Evolutionary conservation across 768 basidiomycete genomes (phyloP), one percentile per base, ranked within the genome.

Genomic region (Suillus subluteus): DNA sequence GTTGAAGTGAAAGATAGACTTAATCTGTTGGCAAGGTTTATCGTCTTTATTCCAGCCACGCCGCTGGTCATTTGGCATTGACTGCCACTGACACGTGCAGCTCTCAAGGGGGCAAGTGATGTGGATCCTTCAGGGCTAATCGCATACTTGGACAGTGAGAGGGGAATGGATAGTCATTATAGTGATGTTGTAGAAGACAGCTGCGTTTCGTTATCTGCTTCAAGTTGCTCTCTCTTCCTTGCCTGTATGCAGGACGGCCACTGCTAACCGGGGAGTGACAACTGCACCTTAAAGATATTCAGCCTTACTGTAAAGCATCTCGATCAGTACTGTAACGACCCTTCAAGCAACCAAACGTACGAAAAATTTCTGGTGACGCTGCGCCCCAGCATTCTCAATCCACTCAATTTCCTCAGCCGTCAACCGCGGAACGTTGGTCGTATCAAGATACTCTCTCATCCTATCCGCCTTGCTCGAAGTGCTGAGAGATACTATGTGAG

Each of bases 61-160:
- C n/a, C n/a, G n/a, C n/a, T n/a, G n/a, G n/a, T n/a, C n/a, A n/a
- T n/a, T n/a, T n/a, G n/a, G n/a, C n/a, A n/a, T n/a, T n/a, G n/a
- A n/a, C n/a, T n/a, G n/a, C n/a, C n/a, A n/a, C n/a, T n/a, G n/a
- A n/a, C n/a, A n/a, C n/a, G n/a, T n/a, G n/a, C 66, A 90, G 96
- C 96, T 32, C 82, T 98, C 65, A 80, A 90, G 48, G 84, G 35
- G 30, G 88, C n/a, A 65, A 90, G 94, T 95, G 64, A 81, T 88
- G 65, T 98, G 96, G 96, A 95, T 98, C 83, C 71, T 93, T 48
- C 83, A 88, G n/a, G 64, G 91, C 78, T 73, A 74, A 64, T 70
- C 71, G 37, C 23, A 23, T 7, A 6, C n/a, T 54, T 37, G 15
- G 12, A 37, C 30, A 37, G 40, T 6, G 21, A 21, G 35, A n/a